A percentile compares a stretch with the other conserved stretches of the same genome.
Conservation (phyloP, 2,329 filamentous ascomycete species). For the Fonsecaea pedrosoi region DNA sequence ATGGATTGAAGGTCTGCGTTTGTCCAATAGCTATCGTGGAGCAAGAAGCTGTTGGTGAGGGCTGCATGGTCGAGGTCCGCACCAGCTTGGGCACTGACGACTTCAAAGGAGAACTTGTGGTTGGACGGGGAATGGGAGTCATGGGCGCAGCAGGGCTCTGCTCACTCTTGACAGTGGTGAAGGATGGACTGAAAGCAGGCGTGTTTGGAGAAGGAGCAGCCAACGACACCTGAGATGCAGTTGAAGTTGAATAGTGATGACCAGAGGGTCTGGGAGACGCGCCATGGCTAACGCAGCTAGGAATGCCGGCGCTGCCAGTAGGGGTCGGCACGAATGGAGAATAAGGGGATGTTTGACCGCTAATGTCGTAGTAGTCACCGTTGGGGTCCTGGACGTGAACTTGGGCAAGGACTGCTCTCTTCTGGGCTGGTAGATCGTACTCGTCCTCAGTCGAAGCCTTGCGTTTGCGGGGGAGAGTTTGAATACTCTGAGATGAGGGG, state of each 20-base stretch:
- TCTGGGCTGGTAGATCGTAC: constrained; percentile 56
- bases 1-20: constrained; percentile 68
- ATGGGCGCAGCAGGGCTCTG: constrained; percentile 54
- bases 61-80: constrained; percentile 70
- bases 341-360: constrained; percentile 55
- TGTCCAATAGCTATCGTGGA: constrained; percentile 52
- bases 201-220: constrained; percentile 58
- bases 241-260: constrained; percentile 53
- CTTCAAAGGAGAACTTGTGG: constrained; percentile 54
- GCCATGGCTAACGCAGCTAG: constrained; percentile 46
- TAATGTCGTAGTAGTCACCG: constrained; percentile 60
- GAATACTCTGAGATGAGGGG: constrained; percentile 23
- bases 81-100: constrained; percentile 66
- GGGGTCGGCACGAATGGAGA: constrained; percentile 60
- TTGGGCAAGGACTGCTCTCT: constrained; percentile 57
- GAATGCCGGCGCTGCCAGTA: constrained; percentile 50
- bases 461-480: constrained; percentile 29
- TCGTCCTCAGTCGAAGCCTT: constrained; percentile 51
- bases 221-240: constrained; percentile 51
- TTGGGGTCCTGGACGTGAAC: constrained; percentile 54
- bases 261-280: constrained; percentile 51
- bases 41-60: constrained; percentile 58
- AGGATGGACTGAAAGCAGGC: constrained; percentile 56
- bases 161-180: constrained; percentile 53
- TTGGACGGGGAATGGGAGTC: constrained; percentile 46